Conservation (phyloP, 495 filamentous ascomycete genomes). For the Annulohypoxylon bovei region DNA sequence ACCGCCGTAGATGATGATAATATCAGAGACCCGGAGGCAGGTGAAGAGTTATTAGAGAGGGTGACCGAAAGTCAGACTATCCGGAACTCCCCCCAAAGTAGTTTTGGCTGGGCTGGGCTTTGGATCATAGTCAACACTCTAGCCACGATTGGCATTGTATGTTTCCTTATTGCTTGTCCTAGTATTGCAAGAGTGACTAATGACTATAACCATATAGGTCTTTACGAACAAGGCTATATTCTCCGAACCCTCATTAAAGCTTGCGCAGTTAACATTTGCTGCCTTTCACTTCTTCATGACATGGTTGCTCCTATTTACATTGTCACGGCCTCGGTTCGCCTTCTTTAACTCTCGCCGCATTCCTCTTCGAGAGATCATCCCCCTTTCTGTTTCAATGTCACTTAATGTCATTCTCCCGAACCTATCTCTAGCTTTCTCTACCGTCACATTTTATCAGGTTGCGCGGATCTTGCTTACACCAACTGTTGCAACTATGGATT, state of each 20-base stretch:
- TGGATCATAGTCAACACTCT: slow-evolving; percentile 70
- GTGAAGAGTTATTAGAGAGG: slow-evolving; percentile 48
- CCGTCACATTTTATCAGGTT: slow-evolving; percentile 79
- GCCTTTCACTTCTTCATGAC: slow-evolving; percentile 80
- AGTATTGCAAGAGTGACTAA: slow-evolving; percentile 28
- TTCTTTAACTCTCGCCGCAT: slow-evolving; percentile 69
- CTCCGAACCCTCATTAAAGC: slow-evolving; percentile 69
- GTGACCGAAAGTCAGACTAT: slow-evolving; percentile 34
- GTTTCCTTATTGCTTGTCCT: slow-evolving; percentile 22
- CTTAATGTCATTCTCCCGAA: slow-evolving; percentile 81
- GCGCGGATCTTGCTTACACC: slow-evolving; percentile 77
- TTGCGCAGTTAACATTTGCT: slow-evolving; percentile 75
- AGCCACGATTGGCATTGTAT: slow-evolving; percentile 70
- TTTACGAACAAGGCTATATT: slow-evolving; percentile 84
- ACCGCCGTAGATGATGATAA: slow-evolving; percentile 43
- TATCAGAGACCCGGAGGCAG: slow-evolving; percentile 48
- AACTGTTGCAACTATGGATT: slow-evolving; percentile 73
- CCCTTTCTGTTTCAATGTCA: slow-evolving; percentile 72
- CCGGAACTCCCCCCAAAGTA: slow-evolving; percentile 30
- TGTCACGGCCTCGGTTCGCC: slow-evolving; percentile 69
- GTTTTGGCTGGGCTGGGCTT: slow-evolving; percentile 50
- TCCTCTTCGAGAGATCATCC: slow-evolving; percentile 67
- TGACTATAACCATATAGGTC: slow-evolving; percentile 58
- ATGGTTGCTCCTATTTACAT: slow-evolving; percentile 68
- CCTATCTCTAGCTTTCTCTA: slow-evolving; percentile 74